These are phyloP conservation scores for Tylopilus sp. DNA, from an alignment of 768 basidiomycete genomes.

Conservation along the genomic window DNA sequence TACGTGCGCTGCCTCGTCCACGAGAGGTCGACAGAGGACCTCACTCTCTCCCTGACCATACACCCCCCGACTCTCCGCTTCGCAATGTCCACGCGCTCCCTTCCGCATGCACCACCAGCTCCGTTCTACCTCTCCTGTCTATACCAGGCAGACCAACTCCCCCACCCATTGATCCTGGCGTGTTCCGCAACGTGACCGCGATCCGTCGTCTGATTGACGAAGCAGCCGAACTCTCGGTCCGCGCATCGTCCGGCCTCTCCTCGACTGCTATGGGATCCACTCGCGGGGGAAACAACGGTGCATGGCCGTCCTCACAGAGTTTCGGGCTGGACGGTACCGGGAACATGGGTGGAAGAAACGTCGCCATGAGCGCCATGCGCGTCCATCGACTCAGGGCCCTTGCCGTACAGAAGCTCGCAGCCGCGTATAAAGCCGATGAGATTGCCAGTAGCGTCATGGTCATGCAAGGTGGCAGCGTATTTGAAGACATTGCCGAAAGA, in stretches of 20 bases:
- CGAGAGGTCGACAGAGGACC: slow-evolving; percentile 45
- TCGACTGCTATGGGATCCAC: slow-evolving; percentile 70
- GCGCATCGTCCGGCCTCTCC: slow-evolving; percentile 81
- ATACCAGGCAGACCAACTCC: slow-evolving; percentile 69
- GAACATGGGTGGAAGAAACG: slow-evolving; percentile 59
- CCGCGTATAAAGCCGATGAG: slow-evolving; percentile 84
- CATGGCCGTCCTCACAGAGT: slow-evolving; percentile 63
- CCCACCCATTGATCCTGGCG: slow-evolving; percentile 86
- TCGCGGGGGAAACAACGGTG: slow-evolving; percentile 40
- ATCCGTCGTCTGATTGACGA: slow-evolving; percentile 86
- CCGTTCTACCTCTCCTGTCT: slow-evolving; percentile 48
- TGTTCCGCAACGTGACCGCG: slow-evolving; percentile 69
- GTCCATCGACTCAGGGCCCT: slow-evolving; percentile 76
- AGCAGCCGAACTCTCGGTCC: slow-evolving; percentile 83
- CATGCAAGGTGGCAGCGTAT: slow-evolving; percentile 91
- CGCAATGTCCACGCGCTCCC: slow-evolving; percentile 35
- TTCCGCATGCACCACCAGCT: slow-evolving; percentile 28
- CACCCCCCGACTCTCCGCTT: slow-evolving; percentile 46
- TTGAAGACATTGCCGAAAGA: slow-evolving; percentile 88
- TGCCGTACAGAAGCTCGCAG: slow-evolving; percentile 83
- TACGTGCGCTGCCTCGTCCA: slow-evolving; percentile 23
- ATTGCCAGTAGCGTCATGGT: slow-evolving; percentile 93
- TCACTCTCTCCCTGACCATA: slow-evolving; percentile 31
- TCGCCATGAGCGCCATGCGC: slow-evolving; percentile 81
- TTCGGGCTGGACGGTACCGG: slow-evolving; percentile 61